phyloP scores from a whole-genome alignment of 2,329 filamentous ascomycete genomes.

The Pyrenophora graminea region DNA sequence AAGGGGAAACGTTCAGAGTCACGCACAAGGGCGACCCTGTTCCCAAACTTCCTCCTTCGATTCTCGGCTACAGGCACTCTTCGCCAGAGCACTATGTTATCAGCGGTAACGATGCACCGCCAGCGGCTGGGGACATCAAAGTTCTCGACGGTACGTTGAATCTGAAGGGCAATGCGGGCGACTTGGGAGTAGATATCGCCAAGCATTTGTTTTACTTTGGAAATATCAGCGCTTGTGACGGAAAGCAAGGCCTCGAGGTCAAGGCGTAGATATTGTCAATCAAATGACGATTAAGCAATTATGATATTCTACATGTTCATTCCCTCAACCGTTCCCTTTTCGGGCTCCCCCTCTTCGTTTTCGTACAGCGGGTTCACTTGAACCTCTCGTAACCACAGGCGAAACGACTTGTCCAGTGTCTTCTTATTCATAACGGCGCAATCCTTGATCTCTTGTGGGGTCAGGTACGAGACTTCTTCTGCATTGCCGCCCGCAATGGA shows the following conservation, averaged over 20 bases:
- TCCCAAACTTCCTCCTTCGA: constrained; percentile 66
- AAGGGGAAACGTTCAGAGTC: constrained; percentile 62
- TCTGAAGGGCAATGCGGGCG: constrained; percentile 37
- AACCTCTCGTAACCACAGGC: constrained; percentile 49
- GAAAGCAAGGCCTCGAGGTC: constrained; percentile 31
- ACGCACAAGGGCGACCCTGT: constrained; percentile 71
- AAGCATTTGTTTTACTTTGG: constrained; percentile 47
- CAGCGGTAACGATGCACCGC: constrained; percentile 25
- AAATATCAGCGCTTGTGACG: constrained; percentile 39
- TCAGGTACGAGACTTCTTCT: constrained; percentile 36
- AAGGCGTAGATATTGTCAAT: constrained; percentile 9
- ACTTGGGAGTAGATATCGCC: constrained; percentile 29
- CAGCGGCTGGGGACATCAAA: constrained; percentile 27
- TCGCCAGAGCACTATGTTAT: constrained; percentile 67
- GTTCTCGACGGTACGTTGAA: constrained; percentile 27
- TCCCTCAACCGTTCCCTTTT: constrained; percentile 27
- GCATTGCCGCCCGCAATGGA: constrained; percentile 35
- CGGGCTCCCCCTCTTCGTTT: constrained; percentile 41
- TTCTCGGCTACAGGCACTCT: constrained; percentile 67
- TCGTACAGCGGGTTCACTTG: constrained; percentile 40
- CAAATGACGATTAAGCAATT: neutral
- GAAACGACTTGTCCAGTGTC: constrained; percentile 45
- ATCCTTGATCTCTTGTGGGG: constrained; percentile 42
- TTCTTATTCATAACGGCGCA: constrained; percentile 42
- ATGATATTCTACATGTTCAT: constrained; percentile 24